phyloP scores from a whole-genome alignment of 2,329 filamentous ascomycete genomes.

The Botrytis aclada region DNA sequence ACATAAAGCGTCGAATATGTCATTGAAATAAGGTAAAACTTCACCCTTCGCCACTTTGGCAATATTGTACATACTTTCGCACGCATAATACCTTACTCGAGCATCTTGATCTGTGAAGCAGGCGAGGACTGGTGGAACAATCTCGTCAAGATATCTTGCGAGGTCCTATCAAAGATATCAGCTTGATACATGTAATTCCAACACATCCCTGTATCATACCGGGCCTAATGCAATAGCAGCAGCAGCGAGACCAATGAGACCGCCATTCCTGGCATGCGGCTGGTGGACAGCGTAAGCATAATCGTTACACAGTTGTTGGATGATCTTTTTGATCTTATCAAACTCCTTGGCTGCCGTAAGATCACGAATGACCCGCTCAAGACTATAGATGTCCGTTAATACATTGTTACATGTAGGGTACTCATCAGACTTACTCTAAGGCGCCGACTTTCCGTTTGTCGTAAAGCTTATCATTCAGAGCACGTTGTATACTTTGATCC shows the following conservation, averaged over 20 bases:
- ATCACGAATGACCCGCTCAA: constrained; percentile 88
- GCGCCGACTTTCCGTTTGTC: constrained; percentile 96
- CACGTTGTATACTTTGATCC: constrained; percentile 85
- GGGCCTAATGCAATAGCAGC: constrained; percentile 92
- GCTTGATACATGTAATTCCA: constrained; percentile 17
- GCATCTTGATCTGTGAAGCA: constrained; percentile 99
- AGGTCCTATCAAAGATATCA: constrained; percentile 61
- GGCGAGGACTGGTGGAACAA: constrained; percentile 92
- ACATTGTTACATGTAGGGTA: not conserved
- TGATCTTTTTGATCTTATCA: constrained; percentile 77
- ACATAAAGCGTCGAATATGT: constrained; percentile 95
- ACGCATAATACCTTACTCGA: constrained; percentile 94
- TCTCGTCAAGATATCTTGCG: constrained; percentile 85
- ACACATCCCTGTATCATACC: constrained; percentile 47
- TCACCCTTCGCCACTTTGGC: constrained; percentile 98
- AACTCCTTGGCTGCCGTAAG: constrained; percentile 74
- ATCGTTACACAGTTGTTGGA: constrained; percentile 95
- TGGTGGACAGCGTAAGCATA: constrained; percentile 97
- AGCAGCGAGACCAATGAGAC: constrained; percentile 90
- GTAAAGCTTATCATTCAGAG: constrained; percentile 97
- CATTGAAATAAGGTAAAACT: constrained; percentile 95
- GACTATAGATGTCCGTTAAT: constrained; percentile 48
- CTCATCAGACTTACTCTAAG: constrained; percentile 67
- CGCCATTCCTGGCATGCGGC: constrained; percentile 92
- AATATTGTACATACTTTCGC: constrained; percentile 99